These are phyloP conservation scores for Mycena galopus DNA, from an alignment of 768 basidiomycete genomes.

Conservation along the genomic window DNA sequence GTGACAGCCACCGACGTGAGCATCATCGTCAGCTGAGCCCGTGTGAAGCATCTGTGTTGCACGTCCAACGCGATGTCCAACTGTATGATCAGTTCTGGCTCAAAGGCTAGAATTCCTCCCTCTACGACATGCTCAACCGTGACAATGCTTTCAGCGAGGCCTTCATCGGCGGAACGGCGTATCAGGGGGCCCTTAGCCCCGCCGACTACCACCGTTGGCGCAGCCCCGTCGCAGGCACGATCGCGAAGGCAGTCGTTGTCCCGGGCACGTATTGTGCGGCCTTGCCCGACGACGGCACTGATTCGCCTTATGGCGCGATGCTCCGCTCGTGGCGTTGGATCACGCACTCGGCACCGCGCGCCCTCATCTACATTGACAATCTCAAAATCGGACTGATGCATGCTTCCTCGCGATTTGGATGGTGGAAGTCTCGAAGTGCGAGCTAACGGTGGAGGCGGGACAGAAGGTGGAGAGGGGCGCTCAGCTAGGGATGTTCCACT, in stretches of 20 bases:
- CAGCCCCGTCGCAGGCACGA: constrained; percentile 58
- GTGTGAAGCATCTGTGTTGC: constrained; percentile 68
- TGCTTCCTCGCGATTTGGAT: constrained; percentile 64
- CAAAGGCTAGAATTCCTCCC: constrained; percentile 71
- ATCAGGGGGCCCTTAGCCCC: constrained; percentile 65
- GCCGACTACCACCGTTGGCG: constrained; percentile 69
- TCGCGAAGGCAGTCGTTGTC: neutral
- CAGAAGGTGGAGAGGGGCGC: neutral
- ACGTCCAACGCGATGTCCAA: constrained; percentile 54
- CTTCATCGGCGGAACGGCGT: constrained; percentile 59
- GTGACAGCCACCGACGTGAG: neutral
- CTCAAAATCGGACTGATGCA: constrained; percentile 58
- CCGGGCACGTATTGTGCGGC: neutral
- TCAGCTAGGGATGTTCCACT: neutral
- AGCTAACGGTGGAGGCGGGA: constrained; percentile 48
- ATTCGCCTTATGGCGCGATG: neutral
- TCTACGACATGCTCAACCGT: constrained; percentile 64
- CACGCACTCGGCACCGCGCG: constrained; percentile 54
- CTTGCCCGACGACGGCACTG: neutral
- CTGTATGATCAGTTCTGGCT: constrained; percentile 67
- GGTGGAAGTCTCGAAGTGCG: constrained; percentile 65
- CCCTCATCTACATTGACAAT: constrained; percentile 57
- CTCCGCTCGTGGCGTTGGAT: constrained; percentile 52
- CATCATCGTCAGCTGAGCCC: constrained; percentile 48
- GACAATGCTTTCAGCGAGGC: constrained; percentile 39